Base-by-base conservation (phyloP, 177 flowering plant species). In the Vitis hybrid region DNA sequence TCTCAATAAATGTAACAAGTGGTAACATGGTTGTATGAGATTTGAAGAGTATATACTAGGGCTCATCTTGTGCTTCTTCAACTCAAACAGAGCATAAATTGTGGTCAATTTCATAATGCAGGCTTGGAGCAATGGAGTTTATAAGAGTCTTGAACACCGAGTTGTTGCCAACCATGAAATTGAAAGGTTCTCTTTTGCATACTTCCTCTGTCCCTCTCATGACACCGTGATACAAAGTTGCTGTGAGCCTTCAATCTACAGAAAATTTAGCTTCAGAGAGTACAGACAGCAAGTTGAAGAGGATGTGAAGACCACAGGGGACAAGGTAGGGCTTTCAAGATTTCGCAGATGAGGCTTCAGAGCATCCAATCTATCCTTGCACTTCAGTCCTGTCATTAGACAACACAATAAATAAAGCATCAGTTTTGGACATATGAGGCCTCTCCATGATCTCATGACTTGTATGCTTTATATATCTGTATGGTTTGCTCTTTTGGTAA, bases 121-220 rank as follows among this genome's bases (percentile, higher is more conserved):
- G 85, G 85, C 81, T 49, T 66, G 75, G 70, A 82, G 85, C 78
- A 83, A 83, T 64, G 77, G 68, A 2, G 64, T 66, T 5, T 83
- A 78, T 66, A 80, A 71, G 66, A 83, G 86, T 60, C 62, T 80
- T 11, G 51, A 71, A 56, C 86, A 83, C 69, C 21, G 78, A 52
- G 86, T 83, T 66, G 63, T 80, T 16, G 68, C 82, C 3, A 55
- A 21, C 50, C 12, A 39, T 31, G 60, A 63, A 29, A 61, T 11
- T 1, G 86, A 83, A 56, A 80, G 84, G 56, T 67, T 68, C 12
- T 80, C 86, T 3, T 8, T 69, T 61, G 86, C 84, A 8, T 83
- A 70, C 53, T 80, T 83, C 69, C 70, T 64, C 21, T 78, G 83
- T 53, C 83, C 86, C 3, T 60, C 75, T 0, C 2, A 56, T 33